Evolutionary conservation across 2,329 filamentous ascomycete species (phyloP).

Genomic region (Fusarium tanahbumbuense): DNA sequence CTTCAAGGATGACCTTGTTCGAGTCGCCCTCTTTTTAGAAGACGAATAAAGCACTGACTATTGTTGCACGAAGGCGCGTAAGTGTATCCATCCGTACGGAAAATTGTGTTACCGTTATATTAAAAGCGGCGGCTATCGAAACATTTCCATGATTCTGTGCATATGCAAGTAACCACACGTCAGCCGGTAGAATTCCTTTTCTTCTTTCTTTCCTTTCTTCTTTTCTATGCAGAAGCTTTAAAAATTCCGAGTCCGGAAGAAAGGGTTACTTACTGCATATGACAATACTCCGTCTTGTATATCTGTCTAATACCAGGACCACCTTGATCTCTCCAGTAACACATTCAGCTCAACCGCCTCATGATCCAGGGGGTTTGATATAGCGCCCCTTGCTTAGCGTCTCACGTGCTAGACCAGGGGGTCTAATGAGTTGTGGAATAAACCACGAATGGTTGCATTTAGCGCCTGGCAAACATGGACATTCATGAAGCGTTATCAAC

Average conservation of each 20-base stretch:
- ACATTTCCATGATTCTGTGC: conserved; percentile 18
- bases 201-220: background rate
- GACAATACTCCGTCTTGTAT: background rate
- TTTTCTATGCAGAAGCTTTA: background rate
- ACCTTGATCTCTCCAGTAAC: conserved; percentile 16
- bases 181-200: background rate
- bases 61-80: conserved; percentile 16
- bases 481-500: conserved; percentile 4
- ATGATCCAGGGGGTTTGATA: conserved; percentile 11
- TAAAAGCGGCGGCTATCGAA: conserved; percentile 34
- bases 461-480: conserved; percentile 12
- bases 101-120: conserved; percentile 20
- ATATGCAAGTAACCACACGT: conserved; percentile 27
- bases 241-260: background rate
- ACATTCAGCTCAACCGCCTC: conserved; percentile 20
- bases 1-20: conserved; percentile 13
- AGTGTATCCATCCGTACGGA: background rate
- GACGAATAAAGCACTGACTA: background rate
- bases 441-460: conserved; percentile 4
- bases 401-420: conserved; percentile 24
- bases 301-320: background rate
- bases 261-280: background rate
- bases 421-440: conserved; percentile 5
- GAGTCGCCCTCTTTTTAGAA: background rate
- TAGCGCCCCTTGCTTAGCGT: conserved; percentile 18